Percentiles rank a stretch among this genome's conserved stretches.
Conservation (phyloP, 1,139 yeast genomes). For the Blastobotrys capitulatus region DNA sequence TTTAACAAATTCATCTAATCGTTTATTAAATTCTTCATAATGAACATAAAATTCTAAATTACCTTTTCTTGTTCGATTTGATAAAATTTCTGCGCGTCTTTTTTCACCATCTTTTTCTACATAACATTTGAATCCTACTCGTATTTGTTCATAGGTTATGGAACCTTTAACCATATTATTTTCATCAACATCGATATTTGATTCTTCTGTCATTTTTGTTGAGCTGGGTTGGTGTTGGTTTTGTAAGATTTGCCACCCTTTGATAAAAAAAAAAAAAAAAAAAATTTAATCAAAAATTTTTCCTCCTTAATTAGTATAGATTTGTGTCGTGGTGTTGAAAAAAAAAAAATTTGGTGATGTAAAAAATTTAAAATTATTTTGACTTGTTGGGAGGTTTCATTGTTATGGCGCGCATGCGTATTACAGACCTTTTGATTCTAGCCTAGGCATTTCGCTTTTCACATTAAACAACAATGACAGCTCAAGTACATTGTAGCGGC, state of each 20-base stretch:
- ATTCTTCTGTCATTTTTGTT: neutral
- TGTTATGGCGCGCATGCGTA: too few relatives aligned
- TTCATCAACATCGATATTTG: conserved; percentile 3
- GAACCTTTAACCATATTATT: conserved; percentile 13
- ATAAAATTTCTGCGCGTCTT: conserved; percentile 79
- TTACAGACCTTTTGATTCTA: too few relatives aligned
- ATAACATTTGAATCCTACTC: conserved; percentile 68
- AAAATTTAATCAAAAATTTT: neutral
- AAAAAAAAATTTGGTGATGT: neutral
- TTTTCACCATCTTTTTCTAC: conserved; percentile 76
- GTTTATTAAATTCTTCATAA: conserved; percentile 87
- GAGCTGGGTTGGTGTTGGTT: neutral
- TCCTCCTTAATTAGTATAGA: too few relatives aligned
- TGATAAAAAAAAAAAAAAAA: neutral
- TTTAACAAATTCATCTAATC: conserved; percentile 90
- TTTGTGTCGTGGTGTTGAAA: neutral
- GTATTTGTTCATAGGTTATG: conserved; percentile 21
- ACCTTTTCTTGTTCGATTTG: conserved; percentile 66
- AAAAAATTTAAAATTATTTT: too few relatives aligned
- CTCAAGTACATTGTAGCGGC: too few relatives aligned
- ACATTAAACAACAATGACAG: too few relatives aligned
- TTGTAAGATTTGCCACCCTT: neutral
- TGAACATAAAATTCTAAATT: conserved; percentile 84
- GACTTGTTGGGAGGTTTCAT: too few relatives aligned
- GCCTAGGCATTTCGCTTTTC: too few relatives aligned